Evolutionary conservation across 257 asterid genomes (phyloP), one percentile per base, ranked within the genome.

Genomic region (Galeopsis tetrahit): DNA sequence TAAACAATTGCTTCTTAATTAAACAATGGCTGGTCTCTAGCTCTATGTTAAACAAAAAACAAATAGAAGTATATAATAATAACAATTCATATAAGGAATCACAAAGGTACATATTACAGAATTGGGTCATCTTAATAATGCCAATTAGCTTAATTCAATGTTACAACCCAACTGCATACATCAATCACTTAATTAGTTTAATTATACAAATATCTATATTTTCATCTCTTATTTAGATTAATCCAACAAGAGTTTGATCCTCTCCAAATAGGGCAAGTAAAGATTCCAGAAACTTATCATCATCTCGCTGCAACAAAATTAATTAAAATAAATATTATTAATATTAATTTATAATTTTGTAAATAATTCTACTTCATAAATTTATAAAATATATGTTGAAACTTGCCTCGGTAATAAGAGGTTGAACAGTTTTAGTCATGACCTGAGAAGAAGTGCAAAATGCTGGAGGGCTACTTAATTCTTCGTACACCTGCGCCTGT

Each of bases 201-300:
- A 53, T 34, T 61, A 53, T 11, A 38, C 31, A 21, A 21, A 21
- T 21, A 21, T 21, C 28, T 21, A 21, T 21, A 34, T 34, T 21
- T 34, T 10, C 13, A 46, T 15, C 60, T 53, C 34, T 15, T 10
- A 52, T 32, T 69, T 14, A 51, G 28, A 82, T 58, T n/a, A 48
- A 4, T 66, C 72, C 83, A 31, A 33, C 67, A 31, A 63, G 61
- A 21, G 58, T 53, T 13, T 62, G 63, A 32, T 80, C 82, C 10
- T 66, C 85, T 60, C 38, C 75, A 65, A 57, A 80, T 13, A 76
- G 83, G 62, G 82, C 83, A 57, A 82, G 83, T 48, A 85, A 62
- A 46, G 85, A 80, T 28, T 75, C 85, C 64, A 82, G 65, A 51
- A 82, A 80, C 3, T 77, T 87, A 53, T 69, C 82, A 33, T 77